Base-by-base conservation (phyloP, 2,329 filamentous ascomycete genomes). In the Neonectria sp. region DNA sequence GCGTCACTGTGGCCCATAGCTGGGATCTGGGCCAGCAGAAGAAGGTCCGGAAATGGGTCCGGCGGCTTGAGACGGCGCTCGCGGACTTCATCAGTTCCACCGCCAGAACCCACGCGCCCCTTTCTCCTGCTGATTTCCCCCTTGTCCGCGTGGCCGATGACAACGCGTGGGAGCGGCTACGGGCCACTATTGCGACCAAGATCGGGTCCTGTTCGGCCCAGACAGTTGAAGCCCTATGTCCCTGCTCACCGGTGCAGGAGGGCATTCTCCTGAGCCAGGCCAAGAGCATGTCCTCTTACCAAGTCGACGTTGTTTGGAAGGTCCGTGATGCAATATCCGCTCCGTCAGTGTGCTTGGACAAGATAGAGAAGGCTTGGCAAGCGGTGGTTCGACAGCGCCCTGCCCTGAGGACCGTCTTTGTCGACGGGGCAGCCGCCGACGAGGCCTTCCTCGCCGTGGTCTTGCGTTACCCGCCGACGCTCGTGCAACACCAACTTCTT, bases 21-120 rank as follows among this genome's bases (percentile, higher is more conserved):
- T 63, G 60, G 60, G 60, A 63, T 27, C 46, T 63, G 8, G 60
- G 60, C 27, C 55, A 24, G n/a, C 60, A 63, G 46, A 63, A 58
- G 15, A 63, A 63, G 33, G n/a, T 63, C 45, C 60, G 60, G 21
- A 63, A 63, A 37, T 63, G 60, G 60, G 45, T 63, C n/a, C 60
- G 60, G n/a, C 60, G 33, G 33, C 60, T 63, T 8, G 53, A 58
- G 21, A 53, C 53, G 15, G 24, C 55, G 12, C 55, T 63, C 17
- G 46, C n/a, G 17, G 58, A 60, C 17, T 51, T 33, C 17, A 53
- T 60, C 53, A 33, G 35, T 40, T 12, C 15, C 12, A 31, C 49
- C 27, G 58, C 58, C 3, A 45, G 29, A 40, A 46, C 58, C 29
- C 53, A 60, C 37, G 37, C 37, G 9, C 37, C 37, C 13, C 25